Conservation (phyloP, 768 basidiomycete genomes). For the Tricholomella constricta region DNA sequence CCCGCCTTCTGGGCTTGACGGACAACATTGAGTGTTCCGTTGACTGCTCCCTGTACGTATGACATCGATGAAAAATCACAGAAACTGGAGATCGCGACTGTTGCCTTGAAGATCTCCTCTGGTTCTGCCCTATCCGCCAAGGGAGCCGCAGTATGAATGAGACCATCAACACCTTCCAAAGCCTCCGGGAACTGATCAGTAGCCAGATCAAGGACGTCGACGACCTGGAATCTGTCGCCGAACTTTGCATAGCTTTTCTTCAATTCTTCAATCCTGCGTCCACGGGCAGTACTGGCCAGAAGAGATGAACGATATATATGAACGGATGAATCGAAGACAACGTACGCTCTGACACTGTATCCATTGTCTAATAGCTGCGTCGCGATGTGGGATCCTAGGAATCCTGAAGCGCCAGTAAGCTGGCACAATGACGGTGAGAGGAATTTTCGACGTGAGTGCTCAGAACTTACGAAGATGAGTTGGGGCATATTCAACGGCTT, state of each 20-base stretch:
- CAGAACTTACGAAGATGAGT: no score
- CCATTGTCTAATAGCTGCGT: slow-evolving; percentile 45
- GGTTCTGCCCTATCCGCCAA: slow-evolving; percentile 9
- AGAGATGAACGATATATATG: not conserved
- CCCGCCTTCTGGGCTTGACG: slow-evolving; percentile 39
- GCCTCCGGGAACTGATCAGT: slow-evolving; percentile 47
- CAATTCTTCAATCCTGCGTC: slow-evolving; percentile 20
- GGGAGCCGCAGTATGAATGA: slow-evolving; percentile 47
- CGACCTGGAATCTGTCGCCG: slow-evolving; percentile 13
- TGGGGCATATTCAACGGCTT: no score
- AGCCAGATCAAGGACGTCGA: slow-evolving; percentile 32
- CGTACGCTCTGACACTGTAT: slow-evolving; percentile 51
- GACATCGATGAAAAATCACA: no score
- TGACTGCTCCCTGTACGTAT: slow-evolving; percentile 32
- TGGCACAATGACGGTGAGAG: no score
- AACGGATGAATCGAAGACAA: not conserved
- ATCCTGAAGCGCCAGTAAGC: no score
- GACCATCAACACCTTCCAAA: slow-evolving; percentile 50
- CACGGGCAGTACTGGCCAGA: slow-evolving; percentile 19
- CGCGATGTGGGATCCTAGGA: slow-evolving; percentile 35
- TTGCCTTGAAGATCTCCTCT: no score
- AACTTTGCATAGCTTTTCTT: slow-evolving; percentile 17
- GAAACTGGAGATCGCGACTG: no score
- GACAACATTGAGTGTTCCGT: slow-evolving; percentile 43
- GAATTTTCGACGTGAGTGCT: no score